Evolutionary conservation across 257 asterid genomes (phyloP), one percentile per base, ranked within the genome.

Genomic region (Thymus mandschuricus): DNA sequence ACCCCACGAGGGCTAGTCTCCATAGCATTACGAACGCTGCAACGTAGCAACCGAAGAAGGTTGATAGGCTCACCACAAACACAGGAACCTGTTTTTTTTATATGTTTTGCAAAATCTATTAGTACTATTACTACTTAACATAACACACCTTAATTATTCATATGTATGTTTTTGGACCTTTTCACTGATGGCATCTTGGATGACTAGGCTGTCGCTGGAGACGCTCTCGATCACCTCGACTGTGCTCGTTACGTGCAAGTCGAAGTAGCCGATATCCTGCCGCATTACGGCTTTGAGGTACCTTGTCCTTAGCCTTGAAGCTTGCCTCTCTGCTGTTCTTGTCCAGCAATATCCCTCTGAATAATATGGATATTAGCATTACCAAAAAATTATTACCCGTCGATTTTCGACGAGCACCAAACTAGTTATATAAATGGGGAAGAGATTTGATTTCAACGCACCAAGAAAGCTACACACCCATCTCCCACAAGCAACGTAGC

Each of bases 181-280:
- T 81, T 95, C 99, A 66, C 99, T 92, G 69, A 95, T 95, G 79
- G 99, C 99, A 84, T 95, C 99, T 87, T 95, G 99, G 45, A 95
- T 98, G 58, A 95, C 95, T 5, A 95, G 93, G 45, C 98, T 95
- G 69, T 92, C 99, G 12, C 98, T 95, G 28, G 99, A 95, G 64
- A 95, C 90, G 66, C 95, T 89, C 41, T 38, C 41, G 41, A 38
- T 38, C 41, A 38, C 41, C 6, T 38, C 41, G 41, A 7, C 41
- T 1, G 97, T 91, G 87, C 95, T 88, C 5, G 98, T 85, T 6
- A 88, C 93, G 68, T 86, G 96, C 70, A 88, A 61, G 64, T 95
- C 99, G 28, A 95, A 95, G 75, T 91, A 95, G 60, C 98, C 98
- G 1, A 94, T 7, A 38, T 38, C 41, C 6, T 38, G 41, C 6